Percentiles rank a stretch among this genome's conserved stretches.
These are phyloP conservation scores for Macrolepiota dolichaula DNA, from an alignment of 768 basidiomycete genomes.

Conservation along the genomic window DNA sequence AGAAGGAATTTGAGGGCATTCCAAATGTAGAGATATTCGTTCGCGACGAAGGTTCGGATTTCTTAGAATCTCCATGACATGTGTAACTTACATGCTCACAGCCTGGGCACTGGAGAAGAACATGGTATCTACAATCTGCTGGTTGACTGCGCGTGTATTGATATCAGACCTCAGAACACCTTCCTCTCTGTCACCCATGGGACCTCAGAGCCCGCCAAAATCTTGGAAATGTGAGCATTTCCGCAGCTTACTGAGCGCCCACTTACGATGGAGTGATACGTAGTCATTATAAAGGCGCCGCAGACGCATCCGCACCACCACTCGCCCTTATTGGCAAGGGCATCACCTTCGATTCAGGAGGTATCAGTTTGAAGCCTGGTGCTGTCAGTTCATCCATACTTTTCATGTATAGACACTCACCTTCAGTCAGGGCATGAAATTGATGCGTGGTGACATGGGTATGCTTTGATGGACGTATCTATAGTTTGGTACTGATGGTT, in stretches of 20 bases:
- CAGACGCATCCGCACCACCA: slow-evolving; percentile 51
- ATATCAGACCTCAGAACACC: slow-evolving; percentile 47
- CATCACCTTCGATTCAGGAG: slow-evolving; percentile 87
- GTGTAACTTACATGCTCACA: slow-evolving; percentile 23
- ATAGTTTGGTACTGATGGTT: neutral
- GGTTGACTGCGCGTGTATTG: neutral
- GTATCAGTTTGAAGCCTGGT: slow-evolving; percentile 80
- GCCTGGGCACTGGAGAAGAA: slow-evolving; percentile 82
- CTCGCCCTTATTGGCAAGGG: slow-evolving; percentile 84
- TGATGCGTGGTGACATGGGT: slow-evolving; percentile 90
- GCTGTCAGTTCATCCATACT: slow-evolving; percentile 39
- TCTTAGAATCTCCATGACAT: neutral
- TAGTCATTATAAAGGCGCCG: slow-evolving; percentile 81
- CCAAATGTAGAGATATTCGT: slow-evolving; percentile 67
- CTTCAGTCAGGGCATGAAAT: slow-evolving; percentile 63
- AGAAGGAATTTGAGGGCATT: slow-evolving; percentile 62
- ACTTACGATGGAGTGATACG: neutral
- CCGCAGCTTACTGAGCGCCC: neutral
- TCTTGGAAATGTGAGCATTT: slow-evolving; percentile 71
- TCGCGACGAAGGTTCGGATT: slow-evolving; percentile 63
- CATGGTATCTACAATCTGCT: slow-evolving; percentile 49
- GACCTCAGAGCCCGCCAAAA: slow-evolving; percentile 78
- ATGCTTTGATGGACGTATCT: slow-evolving; percentile 1
- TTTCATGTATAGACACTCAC: neutral
- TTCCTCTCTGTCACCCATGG: slow-evolving; percentile 88